Evolutionary conservation across 225 moss, liverwort and hornwort species (phyloP).

Genomic region (Marchantia paleacea): DNA sequence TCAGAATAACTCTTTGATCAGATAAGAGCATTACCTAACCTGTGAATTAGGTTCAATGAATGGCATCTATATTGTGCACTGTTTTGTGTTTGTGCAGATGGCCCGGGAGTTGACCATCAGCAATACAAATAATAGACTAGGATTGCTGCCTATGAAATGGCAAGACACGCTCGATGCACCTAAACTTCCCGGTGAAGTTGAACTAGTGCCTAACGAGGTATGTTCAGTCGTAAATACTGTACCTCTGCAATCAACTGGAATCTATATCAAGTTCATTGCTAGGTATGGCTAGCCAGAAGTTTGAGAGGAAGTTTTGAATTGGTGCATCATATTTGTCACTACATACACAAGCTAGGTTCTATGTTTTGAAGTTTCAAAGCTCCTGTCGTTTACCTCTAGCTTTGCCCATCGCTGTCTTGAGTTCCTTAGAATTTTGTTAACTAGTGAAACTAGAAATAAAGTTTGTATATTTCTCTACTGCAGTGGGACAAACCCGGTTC

Average conservation of each 20-base stretch:
- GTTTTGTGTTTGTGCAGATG: constrained; percentile 45
- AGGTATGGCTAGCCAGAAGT: too few species aligned
- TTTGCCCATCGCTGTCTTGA: neutral
- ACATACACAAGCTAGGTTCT: neutral
- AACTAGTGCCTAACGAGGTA: constrained; percentile 91
- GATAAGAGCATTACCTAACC: neutral
- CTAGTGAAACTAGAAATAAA: neutral
- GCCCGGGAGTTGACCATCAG: constrained; percentile 94
- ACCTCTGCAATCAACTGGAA: too few species aligned
- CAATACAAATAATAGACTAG: constrained; percentile 63
- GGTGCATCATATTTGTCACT: neutral
- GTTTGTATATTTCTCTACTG: constrained; percentile 23
- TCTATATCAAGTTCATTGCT: too few species aligned
- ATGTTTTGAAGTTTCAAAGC: neutral
- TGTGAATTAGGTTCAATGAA: neutral
- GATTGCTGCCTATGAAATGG: constrained; percentile 89
- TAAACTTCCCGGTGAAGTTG: constrained; percentile 86
- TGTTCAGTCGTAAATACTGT: neutral
- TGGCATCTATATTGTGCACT: neutral
- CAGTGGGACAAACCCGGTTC: constrained; percentile 96
- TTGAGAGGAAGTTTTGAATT: neutral
- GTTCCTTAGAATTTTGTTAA: neutral
- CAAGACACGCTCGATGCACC: constrained; percentile 80
- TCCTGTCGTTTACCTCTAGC: neutral
- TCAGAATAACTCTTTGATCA: neutral